Percentiles rank a stretch among this genome's conserved stretches.
Conservation (phyloP, 2,329 filamentous ascomycete species). For the Calonectria pauciramosa region DNA sequence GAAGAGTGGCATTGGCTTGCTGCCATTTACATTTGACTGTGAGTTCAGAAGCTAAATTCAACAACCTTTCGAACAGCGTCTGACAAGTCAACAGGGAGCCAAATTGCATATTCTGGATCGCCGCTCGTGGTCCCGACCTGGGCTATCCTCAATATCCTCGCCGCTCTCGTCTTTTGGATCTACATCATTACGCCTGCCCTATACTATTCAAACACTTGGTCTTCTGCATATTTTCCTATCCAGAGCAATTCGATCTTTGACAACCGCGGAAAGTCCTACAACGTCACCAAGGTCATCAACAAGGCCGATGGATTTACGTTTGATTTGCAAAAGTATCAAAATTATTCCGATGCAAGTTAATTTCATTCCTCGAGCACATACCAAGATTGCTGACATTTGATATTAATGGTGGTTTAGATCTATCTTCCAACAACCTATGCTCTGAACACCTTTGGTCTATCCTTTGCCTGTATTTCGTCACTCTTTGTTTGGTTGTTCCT, state of each 20-base stretch:
- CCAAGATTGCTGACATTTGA: neutral
- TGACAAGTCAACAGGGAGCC: constrained; percentile 23
- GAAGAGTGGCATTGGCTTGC: constrained; percentile 54
- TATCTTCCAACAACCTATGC: constrained; percentile 61
- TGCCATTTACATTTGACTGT: constrained; percentile 60
- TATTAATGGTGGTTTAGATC: constrained; percentile 35
- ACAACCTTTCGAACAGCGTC: neutral
- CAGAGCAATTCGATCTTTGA: constrained; percentile 67
- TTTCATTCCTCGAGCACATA: neutral
- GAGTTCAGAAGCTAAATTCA: neutral
- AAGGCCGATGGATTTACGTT: constrained; percentile 57
- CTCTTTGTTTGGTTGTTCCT: constrained; percentile 50
- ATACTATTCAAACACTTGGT: constrained; percentile 64
- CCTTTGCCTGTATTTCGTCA: constrained; percentile 64
- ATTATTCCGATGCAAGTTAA: constrained; percentile 62
- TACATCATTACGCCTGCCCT: constrained; percentile 59
- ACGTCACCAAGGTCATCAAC: constrained; percentile 63
- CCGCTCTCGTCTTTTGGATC: constrained; percentile 61
- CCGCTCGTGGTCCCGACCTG: constrained; percentile 15
- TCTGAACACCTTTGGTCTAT: constrained; percentile 65
- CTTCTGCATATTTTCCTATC: constrained; percentile 65
- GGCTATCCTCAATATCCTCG: neutral
- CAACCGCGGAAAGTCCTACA: constrained; percentile 63
- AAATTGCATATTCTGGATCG: constrained; percentile 9
- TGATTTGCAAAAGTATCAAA: constrained; percentile 61